Percentiles rank a stretch among this genome's conserved stretches.
Conservation (phyloP, 768 basidiomycete genomes). For the Russula earlei region DNA sequence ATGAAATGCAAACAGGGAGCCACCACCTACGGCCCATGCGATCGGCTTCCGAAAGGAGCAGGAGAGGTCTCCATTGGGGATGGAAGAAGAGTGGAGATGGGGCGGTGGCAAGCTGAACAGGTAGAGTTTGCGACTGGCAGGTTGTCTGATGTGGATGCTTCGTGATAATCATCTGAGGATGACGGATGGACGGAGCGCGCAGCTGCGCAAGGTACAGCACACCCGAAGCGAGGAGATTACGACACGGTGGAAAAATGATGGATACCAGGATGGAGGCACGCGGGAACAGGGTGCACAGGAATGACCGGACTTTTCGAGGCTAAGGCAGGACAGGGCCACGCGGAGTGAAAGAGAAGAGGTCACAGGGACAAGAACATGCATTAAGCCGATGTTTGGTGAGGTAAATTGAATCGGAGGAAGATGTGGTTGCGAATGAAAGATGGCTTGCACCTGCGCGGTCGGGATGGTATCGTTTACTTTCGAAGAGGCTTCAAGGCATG, state of each 20-base stretch:
- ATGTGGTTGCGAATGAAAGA: not conserved
- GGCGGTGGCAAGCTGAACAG: conserved; percentile 1
- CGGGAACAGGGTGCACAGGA: not conserved
- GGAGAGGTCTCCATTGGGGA: not conserved
- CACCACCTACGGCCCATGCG: conserved; percentile 1
- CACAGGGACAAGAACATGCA: not conserved
- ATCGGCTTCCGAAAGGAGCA: conserved; percentile 6
- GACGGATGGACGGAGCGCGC: conserved; percentile 15
- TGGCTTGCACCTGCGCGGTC: not conserved
- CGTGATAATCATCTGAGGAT: conserved; percentile 7
- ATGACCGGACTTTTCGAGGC: not conserved
- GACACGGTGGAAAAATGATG: not conserved
- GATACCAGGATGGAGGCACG: not conserved
- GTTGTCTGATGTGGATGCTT: conserved; percentile 4
- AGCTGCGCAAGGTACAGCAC: not conserved
- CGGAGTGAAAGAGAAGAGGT: not conserved
- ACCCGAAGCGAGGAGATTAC: conserved; percentile 5
- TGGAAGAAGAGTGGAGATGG: not conserved
- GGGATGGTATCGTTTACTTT: not conserved
- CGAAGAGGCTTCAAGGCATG: not conserved
- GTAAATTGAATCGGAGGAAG: not conserved
- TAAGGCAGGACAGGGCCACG: too few species aligned
- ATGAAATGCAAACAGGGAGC: conserved; percentile 1
- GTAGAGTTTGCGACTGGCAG: not conserved
- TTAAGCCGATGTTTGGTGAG: not conserved